Evolutionary conservation across 305 asterid species (phyloP).

Genomic region (Plantago coronopus): DNA sequence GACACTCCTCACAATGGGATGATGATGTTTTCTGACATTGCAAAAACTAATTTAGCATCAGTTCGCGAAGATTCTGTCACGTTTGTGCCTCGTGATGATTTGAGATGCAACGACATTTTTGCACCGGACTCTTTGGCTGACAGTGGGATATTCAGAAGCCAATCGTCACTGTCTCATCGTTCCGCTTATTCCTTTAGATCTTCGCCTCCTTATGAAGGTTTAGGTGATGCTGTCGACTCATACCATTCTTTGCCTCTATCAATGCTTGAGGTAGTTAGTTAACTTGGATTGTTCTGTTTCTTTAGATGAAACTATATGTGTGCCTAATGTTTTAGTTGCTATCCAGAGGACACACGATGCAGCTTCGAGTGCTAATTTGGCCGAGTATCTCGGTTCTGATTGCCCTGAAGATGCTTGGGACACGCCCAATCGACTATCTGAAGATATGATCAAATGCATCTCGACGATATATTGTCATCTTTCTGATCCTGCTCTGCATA

Average conservation of each 20-base stretch:
- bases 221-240: constrained; percentile 48
- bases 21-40: constrained; percentile 20
- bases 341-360: constrained; percentile 44
- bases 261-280: constrained; percentile 72
- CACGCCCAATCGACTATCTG: constrained; percentile 63
- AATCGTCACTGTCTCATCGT: constrained; percentile 75
- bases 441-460: constrained; percentile 90
- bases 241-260: constrained; percentile 80
- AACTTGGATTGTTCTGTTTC: not conserved
- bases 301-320: not conserved
- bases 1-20: constrained; percentile 22
- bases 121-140: constrained; percentile 46
- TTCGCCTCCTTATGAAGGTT: constrained; percentile 39
- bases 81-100: constrained; percentile 23
- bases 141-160: constrained; percentile 60
- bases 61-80: constrained; percentile 24
- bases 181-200: constrained; percentile 56
- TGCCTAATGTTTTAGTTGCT: constrained; percentile 9
- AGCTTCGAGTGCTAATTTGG: constrained; percentile 30
- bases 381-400: constrained; percentile 29
- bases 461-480: constrained; percentile 67
- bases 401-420: constrained; percentile 34
- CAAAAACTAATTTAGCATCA: constrained; percentile 27
- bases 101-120: constrained; percentile 27
- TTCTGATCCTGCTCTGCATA: constrained; percentile 52